Percentiles rank a stretch among this genome's conserved stretches.
These are phyloP conservation scores for Phytopythium chamaehyphon DNA, from an alignment of 352 stramenopile genomes.

Conservation along the genomic window DNA sequence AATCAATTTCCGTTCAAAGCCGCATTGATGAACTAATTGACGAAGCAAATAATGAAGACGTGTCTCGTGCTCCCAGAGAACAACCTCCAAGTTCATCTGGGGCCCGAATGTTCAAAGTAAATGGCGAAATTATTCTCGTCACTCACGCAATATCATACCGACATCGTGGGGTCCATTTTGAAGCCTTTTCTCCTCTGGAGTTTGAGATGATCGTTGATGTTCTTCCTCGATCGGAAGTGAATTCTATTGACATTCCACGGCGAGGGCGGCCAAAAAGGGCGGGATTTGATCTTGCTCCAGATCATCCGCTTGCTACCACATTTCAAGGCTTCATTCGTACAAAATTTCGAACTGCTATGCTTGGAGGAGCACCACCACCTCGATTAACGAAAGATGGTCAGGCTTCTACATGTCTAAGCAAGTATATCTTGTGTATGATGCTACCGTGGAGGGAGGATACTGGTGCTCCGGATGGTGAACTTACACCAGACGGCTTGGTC, in stretches of 20 bases:
- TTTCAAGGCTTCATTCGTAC: conserved; percentile 15
- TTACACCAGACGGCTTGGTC: not conserved
- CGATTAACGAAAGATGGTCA: conserved; percentile 3
- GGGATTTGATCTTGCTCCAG: conserved; percentile 5
- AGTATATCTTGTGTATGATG: conserved; percentile 3
- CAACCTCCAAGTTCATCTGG: not conserved
- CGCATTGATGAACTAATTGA: not conserved
- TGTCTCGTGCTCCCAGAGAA: not conserved
- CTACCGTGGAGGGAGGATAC: not conserved
- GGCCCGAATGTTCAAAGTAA: not conserved
- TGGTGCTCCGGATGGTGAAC: too few species aligned
- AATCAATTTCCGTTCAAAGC: not conserved
- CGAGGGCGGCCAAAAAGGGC: not conserved
- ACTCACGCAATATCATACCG: not conserved
- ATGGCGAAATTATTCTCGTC: not conserved
- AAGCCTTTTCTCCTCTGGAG: not conserved
- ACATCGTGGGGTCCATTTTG: not conserved
- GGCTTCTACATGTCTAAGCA: conserved; percentile 2
- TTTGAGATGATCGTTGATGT: not conserved
- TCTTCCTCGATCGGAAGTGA: not conserved
- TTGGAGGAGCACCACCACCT: conserved; percentile 9
- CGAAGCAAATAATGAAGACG: not conserved
- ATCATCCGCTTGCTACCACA: conserved; percentile 1
- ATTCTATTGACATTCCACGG: not conserved
- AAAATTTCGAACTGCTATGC: conserved; percentile 15